Conservation (phyloP, 1,139 yeast species). For the Protomyces macrosporus region DNA sequence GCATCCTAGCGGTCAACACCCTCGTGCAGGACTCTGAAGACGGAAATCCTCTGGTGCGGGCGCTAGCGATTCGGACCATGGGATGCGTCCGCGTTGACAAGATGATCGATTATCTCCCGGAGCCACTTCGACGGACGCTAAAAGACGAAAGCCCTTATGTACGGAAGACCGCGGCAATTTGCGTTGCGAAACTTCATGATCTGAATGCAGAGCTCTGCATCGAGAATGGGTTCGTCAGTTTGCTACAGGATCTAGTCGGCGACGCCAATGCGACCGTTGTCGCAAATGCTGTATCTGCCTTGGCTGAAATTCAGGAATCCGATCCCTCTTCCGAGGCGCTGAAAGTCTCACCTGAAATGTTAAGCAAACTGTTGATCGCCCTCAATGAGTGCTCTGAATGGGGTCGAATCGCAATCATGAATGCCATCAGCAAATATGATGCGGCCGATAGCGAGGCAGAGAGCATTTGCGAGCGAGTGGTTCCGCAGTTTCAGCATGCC, state of each 20-base stretch:
- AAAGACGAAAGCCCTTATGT: conserved; percentile 94
- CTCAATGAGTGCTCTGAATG: conserved; percentile 97
- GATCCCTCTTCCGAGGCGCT: conserved; percentile 51
- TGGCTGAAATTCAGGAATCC: conserved; percentile 73
- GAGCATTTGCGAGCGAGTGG: conserved; percentile 82
- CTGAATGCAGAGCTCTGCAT: conserved; percentile 72
- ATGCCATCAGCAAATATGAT: conserved; percentile 67
- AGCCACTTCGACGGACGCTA: conserved; percentile 78
- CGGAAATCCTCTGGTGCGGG: conserved; percentile 92
- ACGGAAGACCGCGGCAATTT: conserved; percentile 93
- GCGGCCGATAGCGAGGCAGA: conserved; percentile 63
- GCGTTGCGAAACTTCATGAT: conserved; percentile 93
- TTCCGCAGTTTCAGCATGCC: conserved; percentile 95
- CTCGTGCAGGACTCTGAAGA: conserved; percentile 93
- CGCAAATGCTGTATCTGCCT: conserved; percentile 84
- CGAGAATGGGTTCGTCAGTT: conserved; percentile 78
- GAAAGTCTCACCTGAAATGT: conserved; percentile 45
- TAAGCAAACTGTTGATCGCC: conserved; percentile 68
- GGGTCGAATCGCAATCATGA: conserved; percentile 89
- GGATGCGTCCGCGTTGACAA: conserved; percentile 94
- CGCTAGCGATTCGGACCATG: conserved; percentile 96
- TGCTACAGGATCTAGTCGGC: conserved; percentile 61
- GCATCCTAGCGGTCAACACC: conserved; percentile 93
- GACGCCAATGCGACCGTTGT: conserved; percentile 94
- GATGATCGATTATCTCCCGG: conserved; percentile 90